These are phyloP conservation scores for Tremella yokohamensis DNA, from an alignment of 768 basidiomycete genomes.

Conservation along the genomic window DNA sequence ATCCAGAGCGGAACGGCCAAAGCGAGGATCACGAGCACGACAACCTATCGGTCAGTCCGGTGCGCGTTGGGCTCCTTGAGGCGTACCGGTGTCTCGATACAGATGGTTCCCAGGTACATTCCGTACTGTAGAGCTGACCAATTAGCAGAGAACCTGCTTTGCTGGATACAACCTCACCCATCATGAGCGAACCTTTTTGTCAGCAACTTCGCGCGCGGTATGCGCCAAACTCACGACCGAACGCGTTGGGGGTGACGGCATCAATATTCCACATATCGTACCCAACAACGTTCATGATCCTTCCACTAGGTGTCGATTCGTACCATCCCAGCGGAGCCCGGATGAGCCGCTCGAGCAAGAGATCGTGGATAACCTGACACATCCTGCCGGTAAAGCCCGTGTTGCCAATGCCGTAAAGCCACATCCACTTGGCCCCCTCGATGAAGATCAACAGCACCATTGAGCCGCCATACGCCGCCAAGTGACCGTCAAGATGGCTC, in stretches of 20 bases:
- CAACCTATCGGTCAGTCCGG: background rate
- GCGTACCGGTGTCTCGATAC: slow-evolving; percentile 22
- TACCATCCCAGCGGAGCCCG: slow-evolving; percentile 40
- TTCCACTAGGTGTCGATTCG: slow-evolving; percentile 39
- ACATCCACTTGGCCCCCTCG: slow-evolving; percentile 37
- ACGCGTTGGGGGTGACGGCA: slow-evolving; percentile 32
- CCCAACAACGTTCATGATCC: slow-evolving; percentile 45
- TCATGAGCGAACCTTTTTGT: background rate
- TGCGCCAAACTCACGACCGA: slow-evolving; percentile 24
- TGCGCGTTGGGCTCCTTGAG: no score
- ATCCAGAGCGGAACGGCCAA: background rate
- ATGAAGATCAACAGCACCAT: slow-evolving; percentile 13
- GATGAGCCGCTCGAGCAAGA: slow-evolving; percentile 24
- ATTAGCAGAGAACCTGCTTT: background rate
- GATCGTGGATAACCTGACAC: slow-evolving; percentile 29
- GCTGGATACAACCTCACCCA: background rate
- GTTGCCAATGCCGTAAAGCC: slow-evolving; percentile 43
- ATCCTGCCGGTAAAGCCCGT: slow-evolving; percentile 35
- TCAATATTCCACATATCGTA: slow-evolving; percentile 41
- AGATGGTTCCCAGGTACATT: slow-evolving; percentile 11
- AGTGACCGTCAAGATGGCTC: slow-evolving; percentile 26
- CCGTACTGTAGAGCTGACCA: background rate
- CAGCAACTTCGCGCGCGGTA: background rate
- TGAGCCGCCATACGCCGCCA: slow-evolving; percentile 27
- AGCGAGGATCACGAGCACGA: background rate